Percentiles rank a stretch among this genome's conserved stretches.
Conservation (phyloP, 768 basidiomycete species). For the Candolleomyces eurysporus region DNA sequence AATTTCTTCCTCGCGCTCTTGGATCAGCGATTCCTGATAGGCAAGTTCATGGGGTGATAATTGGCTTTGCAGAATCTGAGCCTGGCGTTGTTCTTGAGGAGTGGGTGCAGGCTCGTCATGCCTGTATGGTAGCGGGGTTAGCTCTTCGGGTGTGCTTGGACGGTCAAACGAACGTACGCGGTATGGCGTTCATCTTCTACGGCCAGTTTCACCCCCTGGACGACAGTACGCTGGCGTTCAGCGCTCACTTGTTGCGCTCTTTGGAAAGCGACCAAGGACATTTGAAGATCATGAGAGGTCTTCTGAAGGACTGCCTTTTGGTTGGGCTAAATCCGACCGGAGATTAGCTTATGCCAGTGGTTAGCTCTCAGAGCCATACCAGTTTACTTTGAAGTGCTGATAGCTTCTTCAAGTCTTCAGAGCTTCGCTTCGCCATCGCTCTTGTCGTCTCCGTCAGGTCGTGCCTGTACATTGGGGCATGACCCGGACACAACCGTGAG, state of each 20-base stretch:
- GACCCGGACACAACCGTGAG: constrained; percentile 5
- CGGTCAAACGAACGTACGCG: not conserved
- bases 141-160: not conserved
- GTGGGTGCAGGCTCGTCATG: constrained; percentile 42
- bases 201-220: constrained; percentile 80
- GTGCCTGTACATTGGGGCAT: constrained; percentile 50
- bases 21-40: constrained; percentile 93
- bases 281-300: constrained; percentile 89
- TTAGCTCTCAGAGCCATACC: constrained; percentile 35
- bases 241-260: constrained; percentile 87
- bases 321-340: constrained; percentile 48
- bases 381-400: constrained; percentile 61
- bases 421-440: constrained; percentile 91
- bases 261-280: constrained; percentile 90
- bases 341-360: too few species aligned
- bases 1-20: constrained; percentile 93
- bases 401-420: constrained; percentile 89
- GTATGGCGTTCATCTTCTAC: constrained; percentile 69
- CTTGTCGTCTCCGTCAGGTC: constrained; percentile 93
- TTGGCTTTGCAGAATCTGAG: constrained; percentile 65
- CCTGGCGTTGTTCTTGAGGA: constrained; percentile 57
- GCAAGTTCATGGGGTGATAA: constrained; percentile 91
- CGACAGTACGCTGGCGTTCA: constrained; percentile 85
- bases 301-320: constrained; percentile 86
- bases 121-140: constrained; percentile 16